Evolutionary conservation across 495 filamentous ascomycete genomes (phyloP), one percentile per base, ranked within the genome.

Genomic region (Echria macrotheca): DNA sequence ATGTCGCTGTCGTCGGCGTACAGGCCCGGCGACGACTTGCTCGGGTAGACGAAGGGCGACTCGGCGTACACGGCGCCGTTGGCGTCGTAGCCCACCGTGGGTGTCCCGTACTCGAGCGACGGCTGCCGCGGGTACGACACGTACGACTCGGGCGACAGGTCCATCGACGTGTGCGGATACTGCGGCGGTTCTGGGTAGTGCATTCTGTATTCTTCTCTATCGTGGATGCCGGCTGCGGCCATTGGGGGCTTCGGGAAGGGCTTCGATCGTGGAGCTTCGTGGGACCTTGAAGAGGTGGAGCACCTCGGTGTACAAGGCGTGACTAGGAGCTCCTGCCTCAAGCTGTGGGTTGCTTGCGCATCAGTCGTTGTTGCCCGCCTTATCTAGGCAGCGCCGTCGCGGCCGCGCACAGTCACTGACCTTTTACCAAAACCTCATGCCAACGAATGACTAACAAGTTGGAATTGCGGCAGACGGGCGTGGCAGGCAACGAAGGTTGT

Each of bases 1-100:
- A 77, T 47, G 24, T 73, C 72, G 43, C 58, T 41, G 33, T 74
- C 69, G 41, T 78, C 74, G 15, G 63, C 51, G 50, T 70, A 76
- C 47, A 68, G 54, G 38, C 64, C 56, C 14, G 73, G 70, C 12
- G 70, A 71, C 17, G 67, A 57, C 42, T 52, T 53, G 47, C 55
- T 47, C 49, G 57, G 59, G 53, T 73, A 64, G 47, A 61, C 61
- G 57, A 67, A 61, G 10, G 61, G 62, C 18, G 64, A 44, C 18
- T 73, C 67, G 21, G 60, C 51, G 49, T 71, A 70, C 19, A 68
- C 22, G 8, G 60, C 35, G 5, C 60, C 55, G 45, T 54, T 61
- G 38, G 50, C 40, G 23, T 58, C 68, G 52, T 66, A 75, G n/a
- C 55, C 61, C 44, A 70, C 63, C 22, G 68, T 55, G n/a, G n/a